Base-by-base conservation (phyloP, 129 eudicot species). In the Smallanthus sonchifolius region DNA sequence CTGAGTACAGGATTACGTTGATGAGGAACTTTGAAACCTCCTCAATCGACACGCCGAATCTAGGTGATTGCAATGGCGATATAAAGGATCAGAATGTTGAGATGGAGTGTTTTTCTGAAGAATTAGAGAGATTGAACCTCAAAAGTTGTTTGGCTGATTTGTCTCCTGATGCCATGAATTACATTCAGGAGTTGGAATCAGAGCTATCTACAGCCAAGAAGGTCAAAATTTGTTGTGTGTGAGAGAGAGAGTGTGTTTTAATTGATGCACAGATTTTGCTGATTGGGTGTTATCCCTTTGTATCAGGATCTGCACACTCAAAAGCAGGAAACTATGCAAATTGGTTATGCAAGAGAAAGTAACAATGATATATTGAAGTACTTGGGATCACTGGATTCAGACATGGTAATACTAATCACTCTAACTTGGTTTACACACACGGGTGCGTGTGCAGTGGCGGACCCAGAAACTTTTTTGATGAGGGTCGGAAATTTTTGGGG, bases 291-390 rank as follows among this genome's bases (percentile, higher is more conserved):
- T 77, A 36, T 56, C 54, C 35, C 48, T 70, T 52, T 6, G 6
- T 65, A 51, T 17, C 85, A 90, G 91, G 96, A 90, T 77, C 84
- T 93, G 64, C 86, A 84, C 35, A 74, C 79, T 15, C 76, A 59
- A 59, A 82, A 75, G 79, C 61, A 86, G 69, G 82, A 87, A 76
- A 81, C 73, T 73, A 7, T 66, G 51, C 75, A 64, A 35, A 89
- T 82, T 63, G 82, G 82, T 64, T 68, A 76, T 59, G 75, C 77
- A 34, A 74, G 75, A 79, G 83, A 81, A 61, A 83, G 82, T 24
- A 81, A 86, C 70, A 93, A 90, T 72, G 87, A 90, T 74, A 80
- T 93, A 72, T 83, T 93, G 67, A 83, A 88, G 80, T 90, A 85
- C 69, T 81, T 93, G 48, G 54, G 96, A 48, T 84, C 91, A 10